These are phyloP conservation scores for Chaetomiaceae sp. DNA, from an alignment of 2,329 filamentous ascomycete species.

Conservation along the genomic window DNA sequence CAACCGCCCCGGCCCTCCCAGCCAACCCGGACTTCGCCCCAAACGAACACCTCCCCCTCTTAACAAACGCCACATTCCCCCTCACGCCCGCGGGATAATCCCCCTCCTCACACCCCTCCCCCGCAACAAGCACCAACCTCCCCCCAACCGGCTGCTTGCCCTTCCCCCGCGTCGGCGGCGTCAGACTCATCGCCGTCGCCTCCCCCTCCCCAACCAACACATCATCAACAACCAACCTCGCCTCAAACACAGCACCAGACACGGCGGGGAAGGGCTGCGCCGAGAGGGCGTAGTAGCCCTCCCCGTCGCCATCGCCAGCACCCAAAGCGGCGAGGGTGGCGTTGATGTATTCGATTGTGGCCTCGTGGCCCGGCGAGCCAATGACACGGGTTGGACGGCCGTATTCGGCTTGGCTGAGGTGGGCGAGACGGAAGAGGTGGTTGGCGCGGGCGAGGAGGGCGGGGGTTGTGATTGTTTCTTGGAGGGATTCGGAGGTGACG, in stretches of 20 bases:
- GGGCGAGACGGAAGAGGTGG: slow-evolving; percentile 58
- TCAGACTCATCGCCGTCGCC: slow-evolving; percentile 58
- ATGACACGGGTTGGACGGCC: slow-evolving; percentile 68
- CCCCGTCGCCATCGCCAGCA: no score
- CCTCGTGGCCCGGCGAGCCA: slow-evolving; percentile 60
- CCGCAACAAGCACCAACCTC: slow-evolving; percentile 54
- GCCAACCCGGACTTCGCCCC: slow-evolving; percentile 65
- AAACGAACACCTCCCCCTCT: slow-evolving; percentile 66
- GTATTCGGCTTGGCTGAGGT: slow-evolving; percentile 54
- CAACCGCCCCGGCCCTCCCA: slow-evolving; percentile 63
- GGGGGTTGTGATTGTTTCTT: slow-evolving; percentile 50
- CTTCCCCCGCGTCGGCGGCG: slow-evolving; percentile 57
- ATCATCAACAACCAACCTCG: slow-evolving; percentile 51
- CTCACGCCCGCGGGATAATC: slow-evolving; percentile 58
- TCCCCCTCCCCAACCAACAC: slow-evolving; percentile 45
- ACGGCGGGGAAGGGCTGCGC: slow-evolving; percentile 61
- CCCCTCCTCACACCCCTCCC: slow-evolving; percentile 56
- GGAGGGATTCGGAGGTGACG: slow-evolving; percentile 51
- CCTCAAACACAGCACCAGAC: slow-evolving; percentile 55
- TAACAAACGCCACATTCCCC: slow-evolving; percentile 65
- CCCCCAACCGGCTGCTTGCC: slow-evolving; percentile 55
- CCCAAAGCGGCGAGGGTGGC: slow-evolving; percentile 49
- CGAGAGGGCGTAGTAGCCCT: slow-evolving; percentile 59
- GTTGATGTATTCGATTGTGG: slow-evolving; percentile 60
- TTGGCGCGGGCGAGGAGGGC: slow-evolving; percentile 56